These are phyloP conservation scores for Macrophomina tecta DNA, from an alignment of 2,329 filamentous ascomycete species.

Conservation along the genomic window DNA sequence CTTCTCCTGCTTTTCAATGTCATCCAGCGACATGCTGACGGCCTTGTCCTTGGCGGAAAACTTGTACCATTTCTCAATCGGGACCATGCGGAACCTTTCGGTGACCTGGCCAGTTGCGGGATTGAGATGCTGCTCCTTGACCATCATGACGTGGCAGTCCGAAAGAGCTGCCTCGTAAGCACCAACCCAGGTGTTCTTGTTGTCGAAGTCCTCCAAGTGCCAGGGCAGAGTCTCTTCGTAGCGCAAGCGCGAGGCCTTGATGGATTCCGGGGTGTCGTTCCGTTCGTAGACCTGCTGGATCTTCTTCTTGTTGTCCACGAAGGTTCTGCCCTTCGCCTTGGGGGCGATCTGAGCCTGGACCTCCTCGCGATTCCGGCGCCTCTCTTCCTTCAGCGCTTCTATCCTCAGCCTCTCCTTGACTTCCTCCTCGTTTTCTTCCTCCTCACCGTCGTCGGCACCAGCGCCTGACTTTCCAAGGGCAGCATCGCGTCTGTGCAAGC, in stretches of 20 bases:
- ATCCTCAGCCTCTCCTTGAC: constrained; percentile 68
- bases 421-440: constrained; percentile 66
- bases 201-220: constrained; percentile 96
- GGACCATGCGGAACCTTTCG: constrained; percentile 76
- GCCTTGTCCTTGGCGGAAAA: constrained; percentile 77
- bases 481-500: constrained; percentile 85
- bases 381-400: constrained; percentile 70
- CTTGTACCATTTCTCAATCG: constrained; percentile 94
- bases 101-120: constrained; percentile 12
- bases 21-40: constrained; percentile 59
- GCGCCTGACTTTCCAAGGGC: constrained; percentile 56
- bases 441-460: constrained; percentile 49
- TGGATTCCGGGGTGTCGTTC: constrained; percentile 76
- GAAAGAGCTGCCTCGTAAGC: constrained; percentile 89
- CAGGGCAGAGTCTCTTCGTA: constrained; percentile 97
- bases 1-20: constrained; percentile 27
- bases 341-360: constrained; percentile 95
- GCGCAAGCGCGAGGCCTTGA: constrained; percentile 67
- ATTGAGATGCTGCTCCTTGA: constrained; percentile 63
- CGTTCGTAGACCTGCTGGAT: constrained; percentile 83
- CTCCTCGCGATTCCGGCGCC: constrained; percentile 82
- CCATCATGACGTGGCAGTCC: constrained; percentile 77
- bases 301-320: constrained; percentile 78
- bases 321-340: constrained; percentile 59
- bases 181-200: constrained; percentile 92